phyloP scores from a whole-genome alignment of 2,329 filamentous ascomycete species.

The Coniochaeta ligniaria region DNA sequence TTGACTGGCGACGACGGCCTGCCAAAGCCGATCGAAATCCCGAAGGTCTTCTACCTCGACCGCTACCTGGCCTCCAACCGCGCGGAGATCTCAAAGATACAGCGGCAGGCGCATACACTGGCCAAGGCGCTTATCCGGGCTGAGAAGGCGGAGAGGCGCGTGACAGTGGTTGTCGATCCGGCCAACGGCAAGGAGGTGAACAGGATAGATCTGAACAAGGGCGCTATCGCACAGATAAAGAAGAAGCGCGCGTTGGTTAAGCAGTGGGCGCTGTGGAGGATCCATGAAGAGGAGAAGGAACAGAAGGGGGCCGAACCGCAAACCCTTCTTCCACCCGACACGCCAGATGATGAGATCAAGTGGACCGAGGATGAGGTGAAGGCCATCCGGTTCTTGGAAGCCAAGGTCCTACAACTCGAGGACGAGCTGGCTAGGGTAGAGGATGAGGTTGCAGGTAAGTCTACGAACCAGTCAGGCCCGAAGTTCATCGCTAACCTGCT shows the following conservation, averaged over 20 bases:
- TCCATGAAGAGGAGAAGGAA: not conserved
- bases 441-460: not conserved
- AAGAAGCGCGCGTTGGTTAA: slow-evolving; percentile 4
- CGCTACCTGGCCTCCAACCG: slow-evolving; percentile 11
- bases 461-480: not conserved
- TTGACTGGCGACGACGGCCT: slow-evolving; percentile 7
- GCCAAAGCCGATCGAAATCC: slow-evolving; percentile 10
- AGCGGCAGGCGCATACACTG: slow-evolving; percentile 6
- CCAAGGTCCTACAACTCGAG: not conserved
- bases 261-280: not conserved
- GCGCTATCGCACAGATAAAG: slow-evolving; percentile 7
- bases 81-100: slow-evolving; percentile 7
- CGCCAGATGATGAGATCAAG: not conserved
- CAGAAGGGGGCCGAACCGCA: not conserved
- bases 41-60: slow-evolving; percentile 17
- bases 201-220: slow-evolving; percentile 7
- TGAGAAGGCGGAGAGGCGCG: slow-evolving; percentile 4
- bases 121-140: slow-evolving; percentile 4
- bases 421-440: not conserved
- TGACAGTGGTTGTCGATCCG: slow-evolving; percentile 7
- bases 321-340: not conserved
- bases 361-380: not conserved
- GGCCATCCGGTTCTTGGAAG: not conserved
- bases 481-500: not conserved
- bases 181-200: slow-evolving; percentile 7